phyloP scores from a whole-genome alignment of 768 basidiomycete species.

The Pleurotus cornucopiae region DNA sequence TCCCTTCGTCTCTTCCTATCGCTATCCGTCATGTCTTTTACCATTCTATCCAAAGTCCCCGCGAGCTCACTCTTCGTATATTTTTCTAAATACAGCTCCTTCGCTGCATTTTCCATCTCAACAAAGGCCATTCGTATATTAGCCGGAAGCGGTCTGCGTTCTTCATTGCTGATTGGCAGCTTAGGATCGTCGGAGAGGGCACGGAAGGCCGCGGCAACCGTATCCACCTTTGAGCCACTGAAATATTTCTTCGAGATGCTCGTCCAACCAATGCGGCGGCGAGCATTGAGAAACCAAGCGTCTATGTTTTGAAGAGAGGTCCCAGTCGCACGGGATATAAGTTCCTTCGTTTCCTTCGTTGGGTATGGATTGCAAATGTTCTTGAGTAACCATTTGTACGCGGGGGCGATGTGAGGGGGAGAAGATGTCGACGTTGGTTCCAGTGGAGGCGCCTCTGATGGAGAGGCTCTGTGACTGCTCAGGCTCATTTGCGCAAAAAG shows the following conservation, averaged over 20 bases:
- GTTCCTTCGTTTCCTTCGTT: conserved; percentile 15
- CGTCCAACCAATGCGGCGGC: conserved; percentile 55
- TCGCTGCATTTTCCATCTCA: conserved; percentile 20
- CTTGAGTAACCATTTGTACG: conserved; percentile 24
- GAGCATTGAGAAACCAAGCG: conserved; percentile 43
- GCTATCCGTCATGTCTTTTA: conserved; percentile 23
- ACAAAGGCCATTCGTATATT: conserved; percentile 18
- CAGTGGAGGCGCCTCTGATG: background rate
- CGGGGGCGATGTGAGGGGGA: conserved; percentile 22
- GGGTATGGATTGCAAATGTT: conserved; percentile 37
- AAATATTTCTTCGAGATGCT: conserved; percentile 28
- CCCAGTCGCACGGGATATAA: conserved; percentile 21
- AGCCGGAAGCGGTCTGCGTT: conserved; percentile 15
- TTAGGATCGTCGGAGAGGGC: conserved; percentile 22
- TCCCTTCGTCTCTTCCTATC: conserved; percentile 13
- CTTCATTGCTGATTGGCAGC: conserved; percentile 10
- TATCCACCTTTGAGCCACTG: conserved; percentile 25
- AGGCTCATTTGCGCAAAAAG: conserved; percentile 11
- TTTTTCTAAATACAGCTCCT: conserved; percentile 23
- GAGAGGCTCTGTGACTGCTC: background rate
- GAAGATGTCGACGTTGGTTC: conserved; percentile 6
- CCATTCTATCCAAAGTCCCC: conserved; percentile 20
- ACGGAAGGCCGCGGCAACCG: conserved; percentile 32
- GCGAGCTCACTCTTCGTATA: conserved; percentile 23
- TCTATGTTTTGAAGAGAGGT: conserved; percentile 28